Evolutionary conservation across 129 eudicot species (phyloP), one percentile per base, ranked within the genome.

Genomic region (Cynara cardunculus): DNA sequence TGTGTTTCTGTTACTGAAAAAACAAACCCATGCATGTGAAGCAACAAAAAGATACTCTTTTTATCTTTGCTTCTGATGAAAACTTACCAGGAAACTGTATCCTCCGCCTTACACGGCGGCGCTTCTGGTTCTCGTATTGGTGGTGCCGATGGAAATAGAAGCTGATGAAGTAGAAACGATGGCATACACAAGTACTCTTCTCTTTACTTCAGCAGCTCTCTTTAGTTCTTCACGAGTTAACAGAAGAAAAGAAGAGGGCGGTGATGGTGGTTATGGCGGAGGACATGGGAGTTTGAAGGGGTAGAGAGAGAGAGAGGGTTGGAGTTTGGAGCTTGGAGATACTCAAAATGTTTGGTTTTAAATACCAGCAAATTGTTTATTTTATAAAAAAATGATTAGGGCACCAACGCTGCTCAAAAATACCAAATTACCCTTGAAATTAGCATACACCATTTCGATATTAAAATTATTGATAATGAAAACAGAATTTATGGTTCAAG

Each of bases 1-100:
- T 82, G 49, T 86, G 82, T 69, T 75, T 85, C 18, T 78, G 88
- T 75, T 78, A 71, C 59, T 27, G 37, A 72, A 21, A 77, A 70
- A 71, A 82, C 76, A 78, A 80, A 75, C 73, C 84, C 83, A 88
- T 88, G 90, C 95, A 90, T 84, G 92, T 88, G 92, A 88, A 84
- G 78, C 53, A 81, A 78, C 65, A 71, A 77, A 75, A 70, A 81
- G 25, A 30, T 37, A 73, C 25, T 14, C 21, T 8, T 34, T 53
- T 53, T 14, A n/a, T 76, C 25, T 44, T 82, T 68, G 75, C 80
- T 78, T 59, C 83, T 68, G 26, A 30, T 35, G 56, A 34, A 85
- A 77, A 64, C 85, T 77, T 71, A 87, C 90, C 87, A 84, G 62
- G 34, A 73, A 72, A 44, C 78, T 82, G 61, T 75, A 25, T 13